phyloP scores from a whole-genome alignment of 371 early-diverging fungal genomes.

The Blastocladiella emersonii region DNA sequence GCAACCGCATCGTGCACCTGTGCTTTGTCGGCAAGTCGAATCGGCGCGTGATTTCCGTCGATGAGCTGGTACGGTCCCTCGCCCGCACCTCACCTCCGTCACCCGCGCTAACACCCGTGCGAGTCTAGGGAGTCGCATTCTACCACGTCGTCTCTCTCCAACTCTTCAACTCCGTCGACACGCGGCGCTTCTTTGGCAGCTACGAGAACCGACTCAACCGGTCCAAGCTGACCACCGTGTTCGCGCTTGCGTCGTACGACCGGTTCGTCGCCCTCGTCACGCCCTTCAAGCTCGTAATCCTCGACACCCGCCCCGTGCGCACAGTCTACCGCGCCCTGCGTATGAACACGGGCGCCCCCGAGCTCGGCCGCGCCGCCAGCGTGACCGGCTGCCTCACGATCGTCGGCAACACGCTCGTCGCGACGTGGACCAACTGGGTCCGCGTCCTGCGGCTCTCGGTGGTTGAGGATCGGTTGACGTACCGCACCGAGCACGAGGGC shows the following conservation, averaged over 20 bases:
- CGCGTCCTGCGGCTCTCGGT: neutral
- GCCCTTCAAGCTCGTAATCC: neutral
- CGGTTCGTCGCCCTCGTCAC: neutral
- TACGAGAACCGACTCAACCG: conserved; percentile 2
- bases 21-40: neutral
- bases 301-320: neutral
- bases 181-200: conserved; percentile 1
- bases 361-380: neutral
- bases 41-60: neutral
- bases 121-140: neutral
- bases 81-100: neutral
- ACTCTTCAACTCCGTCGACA: neutral
- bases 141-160: neutral
- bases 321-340: conserved; percentile 1
- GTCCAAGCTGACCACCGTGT: neutral
- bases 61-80: neutral
- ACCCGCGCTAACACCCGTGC: neutral
- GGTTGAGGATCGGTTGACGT: too few species aligned
- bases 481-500: neutral
- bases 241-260: neutral
- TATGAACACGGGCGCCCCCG: neutral
- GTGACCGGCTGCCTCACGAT: neutral
- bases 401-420: neutral
- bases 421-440: neutral
- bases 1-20: neutral